A percentile compares a stretch with the other conserved stretches of the same genome.
These are phyloP conservation scores for Diplodia sapinea DNA, from an alignment of 2,329 filamentous ascomycete genomes.

Conservation along the genomic window DNA sequence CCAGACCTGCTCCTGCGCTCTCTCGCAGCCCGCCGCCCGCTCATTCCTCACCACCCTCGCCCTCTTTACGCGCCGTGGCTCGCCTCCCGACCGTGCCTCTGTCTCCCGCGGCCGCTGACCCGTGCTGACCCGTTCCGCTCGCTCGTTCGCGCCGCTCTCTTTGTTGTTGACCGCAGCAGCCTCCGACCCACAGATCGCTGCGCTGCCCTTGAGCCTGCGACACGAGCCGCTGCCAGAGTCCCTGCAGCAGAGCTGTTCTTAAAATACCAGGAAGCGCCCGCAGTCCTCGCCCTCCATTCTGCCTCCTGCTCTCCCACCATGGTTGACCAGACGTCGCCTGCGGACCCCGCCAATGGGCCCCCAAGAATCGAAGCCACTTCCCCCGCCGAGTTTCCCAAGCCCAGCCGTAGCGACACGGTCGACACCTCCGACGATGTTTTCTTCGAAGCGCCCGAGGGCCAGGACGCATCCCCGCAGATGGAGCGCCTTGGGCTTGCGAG, in stretches of 20 bases:
- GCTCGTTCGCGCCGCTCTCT: conserved; percentile 19
- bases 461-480: not conserved
- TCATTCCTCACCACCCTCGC: conserved; percentile 3
- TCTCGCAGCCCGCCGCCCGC: conserved; percentile 10
- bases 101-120: conserved; percentile 5
- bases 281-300: not conserved
- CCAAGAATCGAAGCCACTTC: conserved; percentile 23
- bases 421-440: conserved; percentile 27
- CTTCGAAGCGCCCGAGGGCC: conserved; percentile 28
- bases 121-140: conserved; percentile 15
- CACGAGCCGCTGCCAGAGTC: conserved; percentile 27
- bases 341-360: conserved; percentile 18
- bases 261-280: conserved; percentile 23
- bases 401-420: conserved; percentile 14
- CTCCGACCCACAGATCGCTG: conserved; percentile 26
- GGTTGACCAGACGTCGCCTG: not conserved
- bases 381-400: conserved; percentile 5
- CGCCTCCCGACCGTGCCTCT: not conserved
- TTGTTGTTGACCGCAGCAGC: conserved; percentile 15
- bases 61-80: not conserved
- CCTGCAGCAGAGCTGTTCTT: conserved; percentile 25
- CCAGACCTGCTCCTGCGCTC: conserved; percentile 18
- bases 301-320: not conserved
- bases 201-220: conserved; percentile 21
- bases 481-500: conserved; percentile 24